These are phyloP conservation scores for Lathyrus sativus DNA, from an alignment of 306 rosid genomes.

Conservation along the genomic window DNA sequence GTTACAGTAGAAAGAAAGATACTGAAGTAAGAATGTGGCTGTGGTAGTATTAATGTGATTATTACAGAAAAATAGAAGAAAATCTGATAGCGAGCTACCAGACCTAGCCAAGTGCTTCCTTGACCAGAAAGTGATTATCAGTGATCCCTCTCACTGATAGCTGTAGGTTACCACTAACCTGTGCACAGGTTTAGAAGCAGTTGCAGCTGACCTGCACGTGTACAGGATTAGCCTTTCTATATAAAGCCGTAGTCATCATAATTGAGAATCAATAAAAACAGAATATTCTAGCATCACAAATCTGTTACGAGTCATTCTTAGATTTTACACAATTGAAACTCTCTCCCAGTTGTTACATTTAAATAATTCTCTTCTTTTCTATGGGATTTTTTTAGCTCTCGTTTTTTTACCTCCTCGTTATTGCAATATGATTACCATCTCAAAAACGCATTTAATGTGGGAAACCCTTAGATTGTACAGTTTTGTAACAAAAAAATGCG, in stretches of 20 bases:
- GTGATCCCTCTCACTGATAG: background rate
- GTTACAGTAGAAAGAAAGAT: background rate
- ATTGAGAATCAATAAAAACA: too few relatives aligned
- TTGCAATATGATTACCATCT: constrained; percentile 20
- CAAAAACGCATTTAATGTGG: background rate
- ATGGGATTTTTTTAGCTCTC: background rate
- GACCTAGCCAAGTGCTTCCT: background rate
- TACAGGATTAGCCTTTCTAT: too few relatives aligned
- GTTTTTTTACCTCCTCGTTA: background rate
- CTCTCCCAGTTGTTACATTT: background rate
- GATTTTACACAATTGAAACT: too few relatives aligned
- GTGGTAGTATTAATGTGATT: background rate
- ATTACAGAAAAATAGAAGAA: background rate
- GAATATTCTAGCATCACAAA: too few relatives aligned
- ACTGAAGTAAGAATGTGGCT: background rate
- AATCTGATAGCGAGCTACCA: constrained; percentile 3
- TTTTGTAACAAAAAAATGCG: background rate
- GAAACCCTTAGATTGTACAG: constrained; percentile 6
- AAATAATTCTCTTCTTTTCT: background rate
- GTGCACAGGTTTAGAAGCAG: too few relatives aligned
- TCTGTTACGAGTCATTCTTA: too few relatives aligned
- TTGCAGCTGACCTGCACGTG: too few relatives aligned
- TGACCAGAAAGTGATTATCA: background rate
- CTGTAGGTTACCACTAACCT: too few relatives aligned
- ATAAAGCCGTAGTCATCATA: too few relatives aligned